Conservation (phyloP, 129 eudicot species). For the Flaveria bidentis region DNA sequence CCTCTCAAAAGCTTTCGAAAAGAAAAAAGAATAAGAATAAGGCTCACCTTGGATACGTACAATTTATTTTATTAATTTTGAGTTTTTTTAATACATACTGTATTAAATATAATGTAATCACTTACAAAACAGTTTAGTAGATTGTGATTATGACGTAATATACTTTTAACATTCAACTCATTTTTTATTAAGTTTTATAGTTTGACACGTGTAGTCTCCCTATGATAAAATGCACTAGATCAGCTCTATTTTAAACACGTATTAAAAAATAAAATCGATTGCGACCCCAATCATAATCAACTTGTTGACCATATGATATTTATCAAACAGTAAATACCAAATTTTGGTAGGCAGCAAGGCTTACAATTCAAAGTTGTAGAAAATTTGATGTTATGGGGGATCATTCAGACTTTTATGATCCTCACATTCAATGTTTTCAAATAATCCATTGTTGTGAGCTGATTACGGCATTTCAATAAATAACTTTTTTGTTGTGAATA, state of each 20-base stretch:
- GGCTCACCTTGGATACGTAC: neutral
- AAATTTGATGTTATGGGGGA: neutral
- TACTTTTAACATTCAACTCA: neutral
- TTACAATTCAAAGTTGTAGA: conserved; percentile 24
- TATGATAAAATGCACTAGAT: neutral
- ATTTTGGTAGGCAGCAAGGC: conserved; percentile 22
- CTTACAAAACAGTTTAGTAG: neutral
- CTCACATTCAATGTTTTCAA: neutral
- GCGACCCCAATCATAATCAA: neutral
- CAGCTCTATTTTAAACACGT: neutral
- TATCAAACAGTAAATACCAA: conserved; percentile 26
- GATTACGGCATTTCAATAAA: too few relatives aligned
- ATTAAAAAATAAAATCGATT: neutral
- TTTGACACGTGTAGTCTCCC: neutral
- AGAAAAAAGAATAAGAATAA: too few relatives aligned
- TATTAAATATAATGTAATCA: neutral
- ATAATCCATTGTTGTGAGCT: too few relatives aligned
- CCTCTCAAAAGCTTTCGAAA: too few relatives aligned
- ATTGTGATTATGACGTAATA: neutral
- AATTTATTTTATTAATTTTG: neutral
- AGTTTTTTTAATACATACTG: neutral
- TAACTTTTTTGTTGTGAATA: too few relatives aligned
- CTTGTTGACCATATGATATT: neutral
- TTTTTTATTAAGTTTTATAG: neutral
- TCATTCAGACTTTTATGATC: neutral